A percentile compares a stretch with the other conserved stretches of the same genome.
phyloP scores from a whole-genome alignment of 176 grass and related monocot species.

The Triticum turgidum region DNA sequence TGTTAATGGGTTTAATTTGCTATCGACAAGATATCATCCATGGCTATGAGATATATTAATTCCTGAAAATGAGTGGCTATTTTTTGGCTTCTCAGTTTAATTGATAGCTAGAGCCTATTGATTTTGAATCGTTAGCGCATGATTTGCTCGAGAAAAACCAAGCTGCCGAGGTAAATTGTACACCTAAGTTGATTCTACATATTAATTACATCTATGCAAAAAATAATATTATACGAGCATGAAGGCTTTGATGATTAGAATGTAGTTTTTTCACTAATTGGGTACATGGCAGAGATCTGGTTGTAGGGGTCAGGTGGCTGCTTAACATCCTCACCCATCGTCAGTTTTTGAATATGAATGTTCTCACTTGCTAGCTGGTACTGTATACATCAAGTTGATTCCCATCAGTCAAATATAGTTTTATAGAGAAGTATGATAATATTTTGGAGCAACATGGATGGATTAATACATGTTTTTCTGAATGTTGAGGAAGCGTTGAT shows the following conservation, averaged over 20 bases:
- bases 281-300: not conserved
- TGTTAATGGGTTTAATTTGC: not conserved
- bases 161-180: slow-evolving; percentile 71
- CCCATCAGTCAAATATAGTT: not conserved
- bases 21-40: not conserved
- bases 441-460: not conserved
- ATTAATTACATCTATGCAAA: not conserved
- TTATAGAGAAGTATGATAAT: not conserved
- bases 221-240: not conserved
- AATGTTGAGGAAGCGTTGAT: not conserved
- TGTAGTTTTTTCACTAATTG: not conserved
- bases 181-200: not conserved
- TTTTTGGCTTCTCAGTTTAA: slow-evolving; percentile 51
- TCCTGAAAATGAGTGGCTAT: slow-evolving; percentile 30
- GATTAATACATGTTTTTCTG: not conserved
- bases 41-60: slow-evolving; percentile 21
- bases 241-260: not conserved
- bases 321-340: not conserved
- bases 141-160: slow-evolving; percentile 78
- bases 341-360: not conserved
- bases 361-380: not conserved
- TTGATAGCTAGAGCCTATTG: slow-evolving; percentile 46
- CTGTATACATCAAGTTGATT: not conserved
- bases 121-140: slow-evolving; percentile 56
- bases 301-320: not conserved